Percentiles rank a stretch among this genome's conserved stretches.
Conservation (phyloP, 2,329 filamentous ascomycete species). For the Colletotrichum horii region DNA sequence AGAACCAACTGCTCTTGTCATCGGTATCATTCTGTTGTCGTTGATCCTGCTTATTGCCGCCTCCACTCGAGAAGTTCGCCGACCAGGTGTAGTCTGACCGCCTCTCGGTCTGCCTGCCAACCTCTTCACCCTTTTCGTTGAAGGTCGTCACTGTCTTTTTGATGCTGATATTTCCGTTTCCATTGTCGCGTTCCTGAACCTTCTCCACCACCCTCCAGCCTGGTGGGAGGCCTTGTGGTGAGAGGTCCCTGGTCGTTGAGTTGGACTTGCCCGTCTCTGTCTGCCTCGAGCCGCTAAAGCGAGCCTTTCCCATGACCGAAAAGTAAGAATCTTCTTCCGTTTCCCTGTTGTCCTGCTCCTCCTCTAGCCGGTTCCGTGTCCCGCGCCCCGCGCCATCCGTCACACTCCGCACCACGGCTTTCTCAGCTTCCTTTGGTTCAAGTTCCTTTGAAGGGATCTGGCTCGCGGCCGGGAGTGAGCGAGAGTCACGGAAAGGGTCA, state of each 20-base stretch:
- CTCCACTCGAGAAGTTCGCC: conserved; percentile 6
- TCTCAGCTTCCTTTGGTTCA: background rate
- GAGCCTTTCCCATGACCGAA: conserved; percentile 12
- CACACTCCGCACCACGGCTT: background rate
- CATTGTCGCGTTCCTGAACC: conserved; percentile 15
- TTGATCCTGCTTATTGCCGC: background rate
- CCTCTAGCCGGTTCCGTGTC: background rate
- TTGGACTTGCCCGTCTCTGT: background rate
- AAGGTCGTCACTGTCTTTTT: conserved; percentile 20
- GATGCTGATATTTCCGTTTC: conserved; percentile 15
- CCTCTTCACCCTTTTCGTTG: conserved; percentile 21
- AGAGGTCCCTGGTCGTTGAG: conserved; percentile 9
- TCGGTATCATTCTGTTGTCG: background rate
- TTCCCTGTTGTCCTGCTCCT: background rate
- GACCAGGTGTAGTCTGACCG: conserved; percentile 20
- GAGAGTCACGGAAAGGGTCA: conserved; percentile 8
- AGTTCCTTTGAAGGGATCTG: background rate
- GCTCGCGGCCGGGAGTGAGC: background rate
- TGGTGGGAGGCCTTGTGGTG: background rate
- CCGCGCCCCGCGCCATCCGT: background rate
- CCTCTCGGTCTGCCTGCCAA: conserved; percentile 15
- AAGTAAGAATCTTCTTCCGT: conserved; percentile 18
- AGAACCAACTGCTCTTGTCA: conserved; percentile 18
- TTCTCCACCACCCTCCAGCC: conserved; percentile 20
- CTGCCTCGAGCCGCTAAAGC: background rate